phyloP scores from a whole-genome alignment of 1,284 basidiomycete genomes.

The Testicularia cyperi region DNA sequence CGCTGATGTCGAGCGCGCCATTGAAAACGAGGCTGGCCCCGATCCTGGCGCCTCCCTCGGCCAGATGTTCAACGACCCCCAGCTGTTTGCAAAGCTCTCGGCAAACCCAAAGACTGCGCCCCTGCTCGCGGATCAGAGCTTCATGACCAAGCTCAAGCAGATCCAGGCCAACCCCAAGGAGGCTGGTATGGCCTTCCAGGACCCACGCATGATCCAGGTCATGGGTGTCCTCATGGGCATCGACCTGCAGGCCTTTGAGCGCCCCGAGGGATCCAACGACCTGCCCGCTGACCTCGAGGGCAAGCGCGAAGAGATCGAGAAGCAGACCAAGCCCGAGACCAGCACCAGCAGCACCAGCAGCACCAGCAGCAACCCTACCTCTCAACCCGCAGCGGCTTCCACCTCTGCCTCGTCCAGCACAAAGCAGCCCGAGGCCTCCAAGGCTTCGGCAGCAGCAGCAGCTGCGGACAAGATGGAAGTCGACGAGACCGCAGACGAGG shows the following conservation, averaged over 20 bases:
- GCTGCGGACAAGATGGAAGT: constrained; percentile 31
- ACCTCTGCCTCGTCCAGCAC: constrained; percentile 3
- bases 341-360: constrained; percentile 60
- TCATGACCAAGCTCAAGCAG: constrained; percentile 52
- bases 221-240: constrained; percentile 91
- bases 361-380: constrained; percentile 28
- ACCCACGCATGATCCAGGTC: constrained; percentile 86
- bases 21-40: constrained; percentile 57
- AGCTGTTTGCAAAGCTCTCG: constrained; percentile 78
- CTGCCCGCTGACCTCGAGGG: constrained; percentile 68
- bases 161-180: constrained; percentile 61
- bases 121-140: constrained; percentile 78
- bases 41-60: constrained; percentile 66
- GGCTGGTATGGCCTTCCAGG: constrained; percentile 65
- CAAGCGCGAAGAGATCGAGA: constrained; percentile 45
- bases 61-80: constrained; percentile 82
- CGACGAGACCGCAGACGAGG: constrained; percentile 30
- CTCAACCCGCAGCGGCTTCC: not conserved
- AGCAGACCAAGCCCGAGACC: constrained; percentile 42
- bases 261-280: constrained; percentile 81
- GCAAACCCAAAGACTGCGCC: constrained; percentile 81
- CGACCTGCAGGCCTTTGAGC: constrained; percentile 82
- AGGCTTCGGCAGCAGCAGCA: no score
- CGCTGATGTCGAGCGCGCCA: constrained; percentile 62
- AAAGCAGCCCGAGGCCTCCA: no score